A percentile compares a stretch with the other conserved stretches of the same genome.
Evolutionary conservation across 2,329 filamentous ascomycete species (phyloP).

Genomic region (Rachicladosporium sp.): DNA sequence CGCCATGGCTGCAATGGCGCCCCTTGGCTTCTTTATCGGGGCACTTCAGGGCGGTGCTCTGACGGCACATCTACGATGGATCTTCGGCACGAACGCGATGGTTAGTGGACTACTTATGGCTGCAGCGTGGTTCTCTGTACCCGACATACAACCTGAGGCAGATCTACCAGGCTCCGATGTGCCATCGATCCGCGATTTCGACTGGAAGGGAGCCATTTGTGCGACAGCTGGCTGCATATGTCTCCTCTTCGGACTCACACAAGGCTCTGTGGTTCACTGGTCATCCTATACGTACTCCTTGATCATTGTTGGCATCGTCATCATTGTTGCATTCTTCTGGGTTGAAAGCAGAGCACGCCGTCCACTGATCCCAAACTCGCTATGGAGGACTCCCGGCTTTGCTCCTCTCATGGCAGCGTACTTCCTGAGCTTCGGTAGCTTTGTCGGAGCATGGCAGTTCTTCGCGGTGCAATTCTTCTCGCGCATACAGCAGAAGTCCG

Average conservation of each 20-base stretch:
- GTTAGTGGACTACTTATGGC: constrained; percentile 25
- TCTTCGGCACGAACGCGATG: constrained; percentile 33
- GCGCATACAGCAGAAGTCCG: constrained; percentile 26
- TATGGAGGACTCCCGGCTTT: constrained; percentile 34
- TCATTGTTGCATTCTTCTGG: constrained; percentile 22
- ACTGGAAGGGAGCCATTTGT: constrained; percentile 21
- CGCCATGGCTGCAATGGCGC: constrained; percentile 25
- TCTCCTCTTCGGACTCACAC: constrained; percentile 25
- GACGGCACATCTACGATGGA: constrained; percentile 28
- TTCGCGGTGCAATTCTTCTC: constrained; percentile 30
- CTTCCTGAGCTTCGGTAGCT: constrained; percentile 26
- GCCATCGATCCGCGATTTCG: constrained; percentile 15
- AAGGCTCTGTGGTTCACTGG: constrained; percentile 24
- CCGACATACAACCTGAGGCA: constrained; percentile 23
- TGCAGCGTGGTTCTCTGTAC: constrained; percentile 30
- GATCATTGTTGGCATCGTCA: constrained; percentile 20
- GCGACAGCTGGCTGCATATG: constrained; percentile 22
- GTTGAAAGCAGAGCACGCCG: constrained; percentile 20
- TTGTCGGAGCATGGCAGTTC: constrained; percentile 20
- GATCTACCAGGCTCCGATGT: constrained; percentile 14
- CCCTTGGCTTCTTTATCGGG: constrained; percentile 26
- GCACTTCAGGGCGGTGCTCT: constrained; percentile 31
- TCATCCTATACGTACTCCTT: constrained; percentile 26
- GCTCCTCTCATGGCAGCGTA: constrained; percentile 29
- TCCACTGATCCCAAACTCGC: constrained; percentile 23